Evolutionary conservation across 2,329 filamentous ascomycete species (phyloP), one percentile per base, ranked within the genome.

Genomic region (Penicillium sp.): DNA sequence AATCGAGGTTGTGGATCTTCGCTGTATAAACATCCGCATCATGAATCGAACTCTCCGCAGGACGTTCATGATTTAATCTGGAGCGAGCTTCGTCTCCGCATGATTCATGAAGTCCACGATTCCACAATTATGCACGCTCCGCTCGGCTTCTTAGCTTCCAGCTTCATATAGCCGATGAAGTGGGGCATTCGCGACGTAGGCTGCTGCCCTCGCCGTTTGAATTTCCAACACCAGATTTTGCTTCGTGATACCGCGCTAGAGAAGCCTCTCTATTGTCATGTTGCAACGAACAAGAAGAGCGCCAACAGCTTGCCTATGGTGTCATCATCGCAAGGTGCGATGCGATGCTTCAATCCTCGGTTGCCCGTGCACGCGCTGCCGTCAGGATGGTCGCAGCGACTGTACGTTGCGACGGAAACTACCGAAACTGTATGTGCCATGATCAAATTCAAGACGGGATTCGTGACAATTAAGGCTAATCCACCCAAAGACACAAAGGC

Each of bases 301-400:
- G 2, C 66, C 69, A 11, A 69, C 65, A 22, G 73, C 72, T 1
- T 75, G 74, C 44, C 67, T 65, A 13, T 70, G 67, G 63, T 76
- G 73, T 36, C 73, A 72, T 56, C 65, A 71, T 51, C 68, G 72
- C 43, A 72, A 72, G 47, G 69, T 75, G 24, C 65, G 70, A 41
- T 71, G 72, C 47, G 69, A 73, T 60, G 67, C 69, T 18, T 69
- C 70, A 1, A 69, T 71, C 19, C 56, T 66, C 7, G 72, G 70
- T n/a, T 66, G 62, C 49, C 82, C 81, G 7, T 84, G 79, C 69
- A 83, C 82, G 73, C 83, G 83, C 56, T 83, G 81, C 66, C 80
- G 80, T 47, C 78, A 82, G 55, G 81, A 83, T 62, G 79, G 78
- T 58, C 80, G 82, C 63, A 74, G 73, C 0, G 56, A 68, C 18